Percentiles rank a stretch among this genome's conserved stretches.
phyloP scores from a whole-genome alignment of 2,329 filamentous ascomycete genomes.

The Cladosporium sp. region DNA sequence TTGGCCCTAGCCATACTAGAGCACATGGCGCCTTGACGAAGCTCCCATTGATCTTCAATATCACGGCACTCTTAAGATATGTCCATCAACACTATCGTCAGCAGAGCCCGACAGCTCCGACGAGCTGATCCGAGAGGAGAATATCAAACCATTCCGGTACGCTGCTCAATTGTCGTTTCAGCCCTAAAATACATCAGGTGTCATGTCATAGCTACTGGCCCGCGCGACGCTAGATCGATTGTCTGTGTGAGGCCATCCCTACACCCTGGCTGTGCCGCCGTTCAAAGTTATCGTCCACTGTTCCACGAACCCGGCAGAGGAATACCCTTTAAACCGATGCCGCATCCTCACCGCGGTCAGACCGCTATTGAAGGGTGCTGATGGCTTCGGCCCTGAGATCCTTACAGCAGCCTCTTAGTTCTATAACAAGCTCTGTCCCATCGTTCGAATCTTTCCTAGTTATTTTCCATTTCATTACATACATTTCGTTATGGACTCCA shows the following conservation, averaged over 20 bases:
- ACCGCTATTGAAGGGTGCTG: conserved; percentile 10
- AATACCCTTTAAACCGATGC: conserved; percentile 1
- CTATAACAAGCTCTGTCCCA: neutral
- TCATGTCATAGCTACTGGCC: conserved; percentile 9
- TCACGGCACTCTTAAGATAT: neutral
- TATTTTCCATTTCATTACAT: neutral
- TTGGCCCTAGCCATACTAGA: conserved; percentile 1
- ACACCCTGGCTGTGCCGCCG: conserved; percentile 3
- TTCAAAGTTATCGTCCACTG: neutral
- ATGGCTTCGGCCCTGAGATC: neutral
- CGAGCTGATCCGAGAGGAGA: neutral
- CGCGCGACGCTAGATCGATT: conserved; percentile 7
- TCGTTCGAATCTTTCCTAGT: neutral
- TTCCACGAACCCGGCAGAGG: conserved; percentile 11
- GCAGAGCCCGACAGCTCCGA: neutral
- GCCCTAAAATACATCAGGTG: neutral
- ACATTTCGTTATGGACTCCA: neutral
- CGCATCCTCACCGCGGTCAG: conserved; percentile 9
- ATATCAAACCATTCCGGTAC: neutral
- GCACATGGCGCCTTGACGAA: neutral
- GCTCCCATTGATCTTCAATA: neutral
- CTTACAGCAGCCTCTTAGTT: neutral
- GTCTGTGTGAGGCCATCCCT: conserved; percentile 7
- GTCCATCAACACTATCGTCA: neutral
- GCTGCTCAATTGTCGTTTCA: conserved; percentile 1